phyloP scores from a whole-genome alignment of 306 rosid species.

The Fagus crenata region DNA sequence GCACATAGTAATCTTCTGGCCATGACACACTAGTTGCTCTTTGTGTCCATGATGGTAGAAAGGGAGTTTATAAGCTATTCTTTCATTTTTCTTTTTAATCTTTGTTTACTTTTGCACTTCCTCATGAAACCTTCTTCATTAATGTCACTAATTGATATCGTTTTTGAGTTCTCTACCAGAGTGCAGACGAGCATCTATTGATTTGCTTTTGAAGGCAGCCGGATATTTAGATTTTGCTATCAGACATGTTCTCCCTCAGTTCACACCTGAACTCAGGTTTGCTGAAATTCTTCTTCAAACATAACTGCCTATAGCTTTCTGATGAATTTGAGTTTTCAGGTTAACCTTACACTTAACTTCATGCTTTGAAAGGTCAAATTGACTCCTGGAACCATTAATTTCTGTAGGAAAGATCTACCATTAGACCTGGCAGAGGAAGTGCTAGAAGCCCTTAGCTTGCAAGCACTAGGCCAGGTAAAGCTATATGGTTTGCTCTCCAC shows the following conservation, averaged over 20 bases:
- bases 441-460: no score
- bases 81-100: not conserved
- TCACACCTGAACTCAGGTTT: conserved; percentile 76
- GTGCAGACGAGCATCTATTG: conserved; percentile 74
- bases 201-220: conserved; percentile 84
- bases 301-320: conserved; percentile 8
- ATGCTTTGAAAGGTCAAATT: no score
- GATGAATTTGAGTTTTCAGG: conserved; percentile 1
- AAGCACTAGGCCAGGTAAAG: no score
- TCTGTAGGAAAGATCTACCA: no score
- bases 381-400: no score
- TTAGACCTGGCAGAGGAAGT: no score
- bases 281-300: conserved; percentile 19
- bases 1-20: no score
- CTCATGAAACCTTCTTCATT: not conserved
- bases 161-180: conserved; percentile 50
- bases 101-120: not conserved
- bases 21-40: no score
- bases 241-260: conserved; percentile 80
- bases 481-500: no score
- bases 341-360: conserved; percentile 15
- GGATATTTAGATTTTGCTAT: conserved; percentile 95
- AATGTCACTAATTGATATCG: conserved; percentile 2
- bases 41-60: no score
- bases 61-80: no score